These are phyloP conservation scores for Pulveroboletus sp. DNA, from an alignment of 1,284 basidiomycete genomes.

Conservation along the genomic window DNA sequence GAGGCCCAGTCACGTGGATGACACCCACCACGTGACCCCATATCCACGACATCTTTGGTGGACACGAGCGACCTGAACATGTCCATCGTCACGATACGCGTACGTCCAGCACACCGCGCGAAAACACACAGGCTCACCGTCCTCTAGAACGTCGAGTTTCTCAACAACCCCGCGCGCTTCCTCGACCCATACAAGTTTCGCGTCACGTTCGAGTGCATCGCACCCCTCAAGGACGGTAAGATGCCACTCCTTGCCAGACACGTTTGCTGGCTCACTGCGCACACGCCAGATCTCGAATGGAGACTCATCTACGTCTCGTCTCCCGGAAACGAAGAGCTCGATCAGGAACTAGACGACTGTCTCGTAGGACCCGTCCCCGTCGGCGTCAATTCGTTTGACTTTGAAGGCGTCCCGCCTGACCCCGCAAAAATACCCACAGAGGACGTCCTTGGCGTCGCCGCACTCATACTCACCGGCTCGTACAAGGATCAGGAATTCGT, in stretches of 20 bases:
- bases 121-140: neutral
- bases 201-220: conserved; percentile 98
- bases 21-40: conserved; percentile 13
- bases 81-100: conserved; percentile 73
- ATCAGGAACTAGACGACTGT: conserved; percentile 95
- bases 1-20: conserved; percentile 13
- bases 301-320: conserved; percentile 96
- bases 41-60: neutral
- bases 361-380: conserved; percentile 95
- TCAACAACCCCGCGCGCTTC: conserved; percentile 93
- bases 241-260: conserved; percentile 17
- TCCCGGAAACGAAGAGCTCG: conserved; percentile 87
- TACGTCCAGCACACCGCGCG: conserved; percentile 24
- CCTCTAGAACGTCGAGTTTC: conserved; percentile 76
- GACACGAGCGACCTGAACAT: conserved; percentile 32
- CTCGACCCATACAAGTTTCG: conserved; percentile 91
- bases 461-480: conserved; percentile 88
- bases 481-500: conserved; percentile 97
- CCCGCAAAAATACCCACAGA: conserved; percentile 75
- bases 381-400: conserved; percentile 96
- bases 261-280: neutral
- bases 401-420: conserved; percentile 78
- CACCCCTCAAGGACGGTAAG: conserved; percentile 86
- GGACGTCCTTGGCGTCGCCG: conserved; percentile 88
- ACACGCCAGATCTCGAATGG: conserved; percentile 88